Conservation (phyloP, 139 green algal genomes). For the Chloropicon primus region DNA sequence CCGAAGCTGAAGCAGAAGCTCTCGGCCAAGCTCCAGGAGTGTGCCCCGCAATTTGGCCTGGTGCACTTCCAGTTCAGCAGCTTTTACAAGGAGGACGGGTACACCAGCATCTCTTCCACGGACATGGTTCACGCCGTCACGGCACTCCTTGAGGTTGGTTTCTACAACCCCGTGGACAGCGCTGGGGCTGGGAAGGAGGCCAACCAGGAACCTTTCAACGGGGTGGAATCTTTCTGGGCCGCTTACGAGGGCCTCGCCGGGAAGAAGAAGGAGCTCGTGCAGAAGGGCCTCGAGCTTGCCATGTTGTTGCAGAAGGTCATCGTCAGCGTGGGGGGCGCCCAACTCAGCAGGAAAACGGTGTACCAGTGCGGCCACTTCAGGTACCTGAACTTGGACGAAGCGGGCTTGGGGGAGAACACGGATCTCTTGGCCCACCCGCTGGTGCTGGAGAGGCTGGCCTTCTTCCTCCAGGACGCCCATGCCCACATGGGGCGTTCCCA, state of each 20-base stretch:
- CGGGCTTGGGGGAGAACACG: not conserved
- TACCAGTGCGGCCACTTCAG: not conserved
- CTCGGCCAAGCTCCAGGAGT: slow-evolving; percentile 13
- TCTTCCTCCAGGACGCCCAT: slow-evolving; percentile 1
- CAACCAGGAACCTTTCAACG: not conserved
- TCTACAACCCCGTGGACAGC: not conserved
- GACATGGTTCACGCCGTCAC: slow-evolving; percentile 42
- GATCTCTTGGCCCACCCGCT: not conserved
- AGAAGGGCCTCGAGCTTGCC: slow-evolving; percentile 1
- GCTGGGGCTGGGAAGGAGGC: not conserved
- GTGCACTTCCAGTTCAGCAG: slow-evolving; percentile 26
- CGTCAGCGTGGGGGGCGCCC: not conserved
- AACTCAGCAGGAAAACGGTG: not conserved
- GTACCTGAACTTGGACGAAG: not conserved
- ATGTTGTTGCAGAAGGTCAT: slow-evolving; percentile 7
- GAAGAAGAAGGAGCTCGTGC: not conserved
- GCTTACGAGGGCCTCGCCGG: not conserved
- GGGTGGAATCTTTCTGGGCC: not conserved
- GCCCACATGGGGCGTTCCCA: not conserved
- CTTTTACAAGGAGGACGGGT: slow-evolving; percentile 31
- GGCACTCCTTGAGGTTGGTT: slow-evolving; percentile 30
- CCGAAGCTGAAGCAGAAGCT: slow-evolving; percentile 23
- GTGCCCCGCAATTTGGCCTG: slow-evolving; percentile 29
- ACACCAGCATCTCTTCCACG: slow-evolving; percentile 21
- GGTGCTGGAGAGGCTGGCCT: slow-evolving; percentile 4